A percentile compares a stretch with the other conserved stretches of the same genome.
phyloP scores from a whole-genome alignment of 768 basidiomycete genomes.

The Russula sp. region DNA sequence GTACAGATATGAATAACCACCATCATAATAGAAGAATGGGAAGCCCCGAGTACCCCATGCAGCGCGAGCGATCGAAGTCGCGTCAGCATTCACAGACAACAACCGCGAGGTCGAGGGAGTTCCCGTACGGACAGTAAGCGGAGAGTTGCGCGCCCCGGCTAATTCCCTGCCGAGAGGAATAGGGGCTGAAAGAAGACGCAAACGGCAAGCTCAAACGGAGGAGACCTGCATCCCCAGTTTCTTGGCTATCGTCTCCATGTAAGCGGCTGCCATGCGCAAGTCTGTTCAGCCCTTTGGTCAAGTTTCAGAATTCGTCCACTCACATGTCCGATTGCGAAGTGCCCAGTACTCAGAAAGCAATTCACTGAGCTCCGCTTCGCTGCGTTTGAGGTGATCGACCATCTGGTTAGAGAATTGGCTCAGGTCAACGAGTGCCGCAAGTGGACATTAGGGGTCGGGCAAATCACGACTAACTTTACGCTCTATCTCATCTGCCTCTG shows the following conservation, averaged over 20 bases:
- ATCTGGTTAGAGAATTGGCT: conserved; percentile 42
- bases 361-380: conserved; percentile 73
- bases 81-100: neutral
- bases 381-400: conserved; percentile 63
- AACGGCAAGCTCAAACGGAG: conserved; percentile 9
- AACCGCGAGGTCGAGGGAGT: neutral
- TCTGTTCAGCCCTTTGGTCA: neutral
- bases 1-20: neutral
- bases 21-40: neutral
- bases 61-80: neutral
- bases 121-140: too few relatives aligned
- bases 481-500: conserved; percentile 61
- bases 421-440: neutral
- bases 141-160: too few relatives aligned
- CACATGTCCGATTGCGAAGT: conserved; percentile 70
- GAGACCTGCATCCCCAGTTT: conserved; percentile 55
- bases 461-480: conserved; percentile 41
- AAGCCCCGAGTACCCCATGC: neutral
- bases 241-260: conserved; percentile 81
- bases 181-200: neutral
- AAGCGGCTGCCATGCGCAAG: conserved; percentile 47
- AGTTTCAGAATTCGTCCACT: conserved; percentile 7
- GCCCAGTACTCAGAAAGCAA: conserved; percentile 80
- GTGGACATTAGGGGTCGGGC: neutral
- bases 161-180: too few relatives aligned